Evolutionary conservation across 2,329 filamentous ascomycete species (phyloP), one percentile per base, ranked within the genome.

Genomic region (Hymenotorrendiella dingleyae): DNA sequence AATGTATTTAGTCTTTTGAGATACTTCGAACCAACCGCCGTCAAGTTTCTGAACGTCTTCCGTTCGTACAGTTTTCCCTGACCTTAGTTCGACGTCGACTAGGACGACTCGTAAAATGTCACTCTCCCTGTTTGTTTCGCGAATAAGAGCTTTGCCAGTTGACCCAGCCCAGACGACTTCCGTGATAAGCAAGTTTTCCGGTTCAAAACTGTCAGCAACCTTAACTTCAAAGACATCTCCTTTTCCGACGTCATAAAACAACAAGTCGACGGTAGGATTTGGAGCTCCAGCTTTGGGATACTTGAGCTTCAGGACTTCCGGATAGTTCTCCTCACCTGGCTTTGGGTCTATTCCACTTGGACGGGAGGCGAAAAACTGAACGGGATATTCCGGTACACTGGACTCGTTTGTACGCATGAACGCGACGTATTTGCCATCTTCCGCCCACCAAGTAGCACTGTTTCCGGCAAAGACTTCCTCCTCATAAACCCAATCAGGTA

Each of bases 401-500:
- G 89, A 89, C 67, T 98, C 94, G 61, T 98, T 93, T 5, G 93
- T 98, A 22, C 89, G 82, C 47, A 98, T 69, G 63, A 95, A 98
- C 17, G 93, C 88, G 45, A 98, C 67, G 60, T 86, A 94, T 56
- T 88, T 84, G 39, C 90, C 93, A 61, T 94, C 87, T 26, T 82
- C 76, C 24, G 88, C 91, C 90, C 90, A 98, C 93, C 94, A 98
- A 1, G 90, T 94, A 4, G 86, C 91, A 48, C 78, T 87, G 54
- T 86, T 85, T 1, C 78, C 83, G 11, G 70, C 64, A 49, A 97
- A 86, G 3, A 94, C 87, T 62, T 94, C 88, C 54, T 76, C 72
- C 60, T 94, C 87, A 57, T 94, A 95, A 0, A 97, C 93, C 93
- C 93, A 98, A 63, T 98, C 94, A 0, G 93, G 93, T 16, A 96